Conservation (phyloP, 2,329 filamentous ascomycete genomes). For the Colletotrichum brevisporum region DNA sequence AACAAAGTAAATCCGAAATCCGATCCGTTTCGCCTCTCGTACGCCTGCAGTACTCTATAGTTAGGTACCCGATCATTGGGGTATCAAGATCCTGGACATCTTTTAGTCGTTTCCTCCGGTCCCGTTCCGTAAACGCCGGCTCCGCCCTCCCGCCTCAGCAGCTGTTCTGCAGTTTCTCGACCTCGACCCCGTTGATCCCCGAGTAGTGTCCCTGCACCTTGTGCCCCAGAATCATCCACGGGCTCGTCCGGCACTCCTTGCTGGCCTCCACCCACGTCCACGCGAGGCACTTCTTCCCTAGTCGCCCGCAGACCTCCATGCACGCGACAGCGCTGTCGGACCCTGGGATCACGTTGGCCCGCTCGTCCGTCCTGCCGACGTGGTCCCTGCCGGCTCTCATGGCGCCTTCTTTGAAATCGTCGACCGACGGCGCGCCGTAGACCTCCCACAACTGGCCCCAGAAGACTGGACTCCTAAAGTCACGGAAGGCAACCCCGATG, state of each 20-base stretch:
- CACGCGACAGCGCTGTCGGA: constrained; percentile 59
- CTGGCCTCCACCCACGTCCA: constrained; percentile 63
- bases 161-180: constrained; percentile 38
- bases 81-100: too few species aligned
- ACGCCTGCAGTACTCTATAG: neutral
- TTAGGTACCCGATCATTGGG: too few species aligned
- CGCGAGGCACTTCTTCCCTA: constrained; percentile 60
- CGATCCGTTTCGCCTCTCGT: neutral
- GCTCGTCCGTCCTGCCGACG: constrained; percentile 64
- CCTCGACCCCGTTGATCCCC: constrained; percentile 52
- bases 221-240: constrained; percentile 65
- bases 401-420: constrained; percentile 52
- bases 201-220: constrained; percentile 51
- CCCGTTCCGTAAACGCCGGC: neutral
- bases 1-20: neutral
- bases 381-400: constrained; percentile 60
- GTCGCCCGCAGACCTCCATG: constrained; percentile 56
- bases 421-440: constrained; percentile 59
- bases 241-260: constrained; percentile 60
- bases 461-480: constrained; percentile 56
- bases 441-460: constrained; percentile 67
- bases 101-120: too few species aligned
- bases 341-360: constrained; percentile 53
- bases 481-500: constrained; percentile 58
- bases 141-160: constrained; percentile 27